Percentiles rank a stretch among this genome's conserved stretches.
These are phyloP conservation scores for Blastobotrys attinorum DNA, from an alignment of 805 yeast species.

Conservation along the genomic window DNA sequence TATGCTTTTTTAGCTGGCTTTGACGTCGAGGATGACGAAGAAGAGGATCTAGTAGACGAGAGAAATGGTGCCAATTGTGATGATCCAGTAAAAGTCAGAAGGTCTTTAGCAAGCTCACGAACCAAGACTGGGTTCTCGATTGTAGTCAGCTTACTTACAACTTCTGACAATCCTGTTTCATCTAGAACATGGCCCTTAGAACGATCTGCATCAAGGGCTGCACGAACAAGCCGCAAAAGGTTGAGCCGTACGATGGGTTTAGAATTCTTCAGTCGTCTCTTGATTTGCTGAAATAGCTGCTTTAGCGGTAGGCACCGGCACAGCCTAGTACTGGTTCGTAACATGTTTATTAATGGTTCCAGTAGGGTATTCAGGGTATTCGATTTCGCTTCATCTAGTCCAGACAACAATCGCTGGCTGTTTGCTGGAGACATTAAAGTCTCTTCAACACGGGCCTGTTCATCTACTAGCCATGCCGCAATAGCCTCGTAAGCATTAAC, in stretches of 20 bases:
- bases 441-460: conserved; percentile 16
- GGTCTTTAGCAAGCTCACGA: conserved; percentile 17
- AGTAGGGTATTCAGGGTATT: conserved; percentile 13
- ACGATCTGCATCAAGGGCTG: conserved; percentile 10
- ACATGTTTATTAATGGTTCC: conserved; percentile 15
- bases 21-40: no score
- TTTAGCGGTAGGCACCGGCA: conserved; percentile 10
- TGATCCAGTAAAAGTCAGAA: conserved; percentile 1
- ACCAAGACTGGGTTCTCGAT: conserved; percentile 16
- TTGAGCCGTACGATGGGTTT: conserved; percentile 14
- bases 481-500: conserved; percentile 47
- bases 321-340: conserved; percentile 13
- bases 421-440: conserved; percentile 5
- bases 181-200: background rate
- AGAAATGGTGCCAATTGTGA: background rate
- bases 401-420: conserved; percentile 10
- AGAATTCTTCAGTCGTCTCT: conserved; percentile 9
- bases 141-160: conserved; percentile 3
- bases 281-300: conserved; percentile 8
- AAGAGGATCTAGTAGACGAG: background rate
- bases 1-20: no score
- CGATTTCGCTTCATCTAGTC: conserved; percentile 14
- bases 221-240: conserved; percentile 11
- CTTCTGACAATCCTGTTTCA: conserved; percentile 5
- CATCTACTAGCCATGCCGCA: conserved; percentile 29